Base-by-base conservation (phyloP, 2,329 filamentous ascomycete species). In the Pseudocercospora macadamiae region DNA sequence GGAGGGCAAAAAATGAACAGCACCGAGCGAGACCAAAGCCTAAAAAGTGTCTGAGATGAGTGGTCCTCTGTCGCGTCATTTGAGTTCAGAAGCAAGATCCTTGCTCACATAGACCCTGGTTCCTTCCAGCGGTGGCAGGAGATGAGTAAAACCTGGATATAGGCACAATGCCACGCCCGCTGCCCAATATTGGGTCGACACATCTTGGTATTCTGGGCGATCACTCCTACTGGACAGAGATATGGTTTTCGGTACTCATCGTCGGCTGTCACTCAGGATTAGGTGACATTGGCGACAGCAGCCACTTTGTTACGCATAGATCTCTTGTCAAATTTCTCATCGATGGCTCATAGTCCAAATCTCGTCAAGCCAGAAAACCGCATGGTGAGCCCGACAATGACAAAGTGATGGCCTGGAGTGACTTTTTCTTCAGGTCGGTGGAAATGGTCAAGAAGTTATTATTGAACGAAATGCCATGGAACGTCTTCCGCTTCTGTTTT, bases 51-150 rank as follows among this genome's bases (percentile, higher is more conserved):
- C 21, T 49, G 23, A 19, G n/a, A 18, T 49, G 45, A 49, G 26
- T 49, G 45, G 45, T 49, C 45, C 45, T 49, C 23, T 32, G 45
- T 32, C 45, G 45, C 25, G 45, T 49, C 45, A 49, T 49, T 49
- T 49, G 19, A 21, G 45, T 30, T 49, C 26, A 32, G 16, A 48
- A 21, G 8, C 21, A 45, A 16, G 10, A 32, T 32, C 45, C 45
- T 30, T 28, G 45, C 21, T 16, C 16, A 16, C 21, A 49, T 28
- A n/a, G 10, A 26, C 42, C 42, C 42, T 47, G 9, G 42, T 21
- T 14, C 42, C 4, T 47, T 21, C 19, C 21, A 21, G 8, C 25
- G 28, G 45, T 49, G 25, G 42, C 42, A 45, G 18, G 42, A 45
- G 23, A 23, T 21, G 19, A n/a, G 21, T 23, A 45, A 45, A 45